Evolutionary conservation across 2,329 filamentous ascomycete species (phyloP).

Genomic region (Thielaviopsis populi): DNA sequence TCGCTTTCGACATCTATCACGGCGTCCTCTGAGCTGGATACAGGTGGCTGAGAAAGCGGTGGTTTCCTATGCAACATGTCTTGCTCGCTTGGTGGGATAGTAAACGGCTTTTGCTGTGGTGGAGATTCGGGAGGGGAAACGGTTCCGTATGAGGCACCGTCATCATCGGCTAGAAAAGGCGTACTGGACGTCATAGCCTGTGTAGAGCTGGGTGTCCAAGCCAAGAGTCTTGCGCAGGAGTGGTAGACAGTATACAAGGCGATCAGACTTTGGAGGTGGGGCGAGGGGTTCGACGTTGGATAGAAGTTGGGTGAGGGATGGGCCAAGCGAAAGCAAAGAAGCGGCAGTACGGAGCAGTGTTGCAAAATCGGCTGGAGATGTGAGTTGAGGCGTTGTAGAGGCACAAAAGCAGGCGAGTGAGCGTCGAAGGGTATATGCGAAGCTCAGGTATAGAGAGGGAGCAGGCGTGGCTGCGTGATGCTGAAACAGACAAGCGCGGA

Average conservation of each 20-base stretch:
- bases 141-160: constrained; percentile 13
- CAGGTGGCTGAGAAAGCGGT: not conserved
- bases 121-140: constrained; percentile 13
- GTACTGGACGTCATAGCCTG: constrained; percentile 10
- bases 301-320: not conserved
- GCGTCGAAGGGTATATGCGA: not conserved
- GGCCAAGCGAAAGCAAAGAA: constrained; percentile 1
- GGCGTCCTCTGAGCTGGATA: constrained; percentile 2
- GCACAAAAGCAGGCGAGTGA: not conserved
- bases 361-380: not conserved
- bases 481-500: not conserved
- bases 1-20: constrained; percentile 14
- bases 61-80: not conserved
- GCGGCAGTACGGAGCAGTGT: not conserved
- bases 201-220: not conserved
- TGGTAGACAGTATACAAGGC: not conserved
- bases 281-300: not conserved
- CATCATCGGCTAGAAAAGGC: constrained; percentile 12
- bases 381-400: constrained; percentile 3
- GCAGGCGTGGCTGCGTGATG: not conserved
- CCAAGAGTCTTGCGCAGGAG: not conserved
- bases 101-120: constrained; percentile 8
- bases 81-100: not conserved
- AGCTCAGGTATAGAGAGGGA: not conserved
- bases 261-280: not conserved